Base-by-base conservation (phyloP, 106 monocot genomes). In the Amphibolis antarctica region DNA sequence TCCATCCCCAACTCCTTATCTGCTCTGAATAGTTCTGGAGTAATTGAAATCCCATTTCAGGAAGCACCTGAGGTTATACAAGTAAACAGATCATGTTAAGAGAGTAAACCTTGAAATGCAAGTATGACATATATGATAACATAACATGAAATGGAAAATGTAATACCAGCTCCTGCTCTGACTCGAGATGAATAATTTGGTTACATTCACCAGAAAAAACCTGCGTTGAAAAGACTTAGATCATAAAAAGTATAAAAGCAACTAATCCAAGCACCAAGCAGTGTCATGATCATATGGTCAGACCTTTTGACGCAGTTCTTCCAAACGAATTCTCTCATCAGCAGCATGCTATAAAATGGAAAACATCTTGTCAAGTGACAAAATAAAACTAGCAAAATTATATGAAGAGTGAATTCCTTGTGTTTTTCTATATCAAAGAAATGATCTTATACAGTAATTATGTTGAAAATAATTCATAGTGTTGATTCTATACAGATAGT, bases 291-390 rank as follows among this genome's bases (percentile, higher is more conserved):
- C 52, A 14, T 21, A 45, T 30, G 27, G 17, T n/a, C 28, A 63
- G 51, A 98, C 96, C 96, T 98, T 87, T 67, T 45, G 62, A n/a
- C 85, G 86, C 15, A 98, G 75, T 25, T 88, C 87, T 77, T 98
- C 96, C 77, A 98, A 70, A 47, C 96, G 84, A 60, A 98, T 98
- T 48, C 96, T 71, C 76, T 98, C 96, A 74, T 98, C 96, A 53
- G 96, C 96, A 75, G 96, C 96, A 78, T 98, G 96, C 96, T 98
- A 77, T 28, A 69, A 76, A 60, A 56, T 62, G 71, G 10, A 22
- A 61, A 21, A 23, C 26, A 28, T 28, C 21, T 17, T 21, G n/a
- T 42, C 10, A 61, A 53, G n/a, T 23, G 23, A 21, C 36, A 10
- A 26, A 61, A 43, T 22, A 42, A 43, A 27, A n/a, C 28, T 36